Evolutionary conservation across 78 protist genomes (phyloP).

Genomic region (Dictyostelium firmibasis): DNA sequence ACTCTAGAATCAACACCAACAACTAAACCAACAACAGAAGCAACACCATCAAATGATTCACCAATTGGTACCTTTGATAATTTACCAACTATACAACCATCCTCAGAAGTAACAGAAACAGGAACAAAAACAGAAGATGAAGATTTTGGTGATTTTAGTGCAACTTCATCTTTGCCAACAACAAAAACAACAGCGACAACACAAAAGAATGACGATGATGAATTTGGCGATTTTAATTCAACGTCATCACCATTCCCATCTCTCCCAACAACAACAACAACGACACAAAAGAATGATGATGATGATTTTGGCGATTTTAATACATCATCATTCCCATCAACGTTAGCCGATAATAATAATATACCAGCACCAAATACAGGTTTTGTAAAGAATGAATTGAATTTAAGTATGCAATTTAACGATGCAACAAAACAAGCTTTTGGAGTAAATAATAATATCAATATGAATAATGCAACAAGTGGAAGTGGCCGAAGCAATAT

Average conservation of each 20-base stretch:
- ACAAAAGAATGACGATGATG: background rate
- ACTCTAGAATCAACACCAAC: background rate
- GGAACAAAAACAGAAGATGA: conserved; percentile 34
- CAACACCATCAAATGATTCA: background rate
- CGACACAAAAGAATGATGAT: background rate
- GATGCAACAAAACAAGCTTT: background rate
- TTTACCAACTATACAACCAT: background rate
- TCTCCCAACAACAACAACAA: background rate
- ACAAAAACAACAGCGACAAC: background rate
- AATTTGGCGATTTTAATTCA: conserved; percentile 5
- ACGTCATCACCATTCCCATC: background rate
- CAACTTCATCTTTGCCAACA: background rate
- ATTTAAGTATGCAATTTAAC: conserved; percentile 53
- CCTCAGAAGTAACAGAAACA: background rate
- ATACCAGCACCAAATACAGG: background rate
- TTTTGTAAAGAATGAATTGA: conserved; percentile 1
- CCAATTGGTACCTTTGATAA: background rate
- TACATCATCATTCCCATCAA: background rate
- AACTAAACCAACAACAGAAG: background rate
- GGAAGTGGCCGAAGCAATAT: background rate
- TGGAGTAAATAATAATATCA: background rate
- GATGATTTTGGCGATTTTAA: conserved; percentile 17
- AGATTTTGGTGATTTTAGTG: conserved; percentile 30
- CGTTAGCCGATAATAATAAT: background rate
- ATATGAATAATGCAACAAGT: background rate